phyloP scores from a whole-genome alignment of 2,329 filamentous ascomycete species.

The Alternaria consortialis region DNA sequence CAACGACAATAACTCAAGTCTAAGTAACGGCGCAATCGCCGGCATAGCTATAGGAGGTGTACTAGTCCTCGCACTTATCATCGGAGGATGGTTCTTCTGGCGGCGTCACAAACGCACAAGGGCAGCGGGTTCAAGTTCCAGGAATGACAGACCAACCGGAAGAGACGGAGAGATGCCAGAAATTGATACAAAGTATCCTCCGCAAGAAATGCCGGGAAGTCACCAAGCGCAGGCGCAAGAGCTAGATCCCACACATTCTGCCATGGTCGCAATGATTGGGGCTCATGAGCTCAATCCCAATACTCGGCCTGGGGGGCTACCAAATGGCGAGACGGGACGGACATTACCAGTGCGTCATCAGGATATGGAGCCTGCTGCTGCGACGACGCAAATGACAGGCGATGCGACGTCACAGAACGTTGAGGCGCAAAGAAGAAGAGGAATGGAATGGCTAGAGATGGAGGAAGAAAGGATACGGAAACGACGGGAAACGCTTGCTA shows the following conservation, averaged over 20 bases:
- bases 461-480: conserved; percentile 16
- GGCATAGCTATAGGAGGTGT: neutral
- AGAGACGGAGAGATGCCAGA: neutral
- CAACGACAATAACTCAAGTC: neutral
- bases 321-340: neutral
- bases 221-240: no score
- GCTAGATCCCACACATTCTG: no score
- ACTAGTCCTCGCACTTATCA: neutral
- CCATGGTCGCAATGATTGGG: no score
- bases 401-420: neutral
- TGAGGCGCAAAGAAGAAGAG: conserved; percentile 12
- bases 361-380: neutral
- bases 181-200: neutral
- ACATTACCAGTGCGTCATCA: neutral
- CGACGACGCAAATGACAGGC: neutral
- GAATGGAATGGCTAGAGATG: conserved; percentile 19
- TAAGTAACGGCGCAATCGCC: neutral
- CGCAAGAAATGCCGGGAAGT: no score
- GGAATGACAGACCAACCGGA: neutral
- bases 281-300: neutral
- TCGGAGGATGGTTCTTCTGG: neutral
- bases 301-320: neutral
- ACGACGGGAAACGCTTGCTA: neutral
- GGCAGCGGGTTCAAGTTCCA: neutral
- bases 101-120: neutral